Evolutionary conservation across 331 rosid genomes (phyloP).

Genomic region (Telfairia occidentalis): DNA sequence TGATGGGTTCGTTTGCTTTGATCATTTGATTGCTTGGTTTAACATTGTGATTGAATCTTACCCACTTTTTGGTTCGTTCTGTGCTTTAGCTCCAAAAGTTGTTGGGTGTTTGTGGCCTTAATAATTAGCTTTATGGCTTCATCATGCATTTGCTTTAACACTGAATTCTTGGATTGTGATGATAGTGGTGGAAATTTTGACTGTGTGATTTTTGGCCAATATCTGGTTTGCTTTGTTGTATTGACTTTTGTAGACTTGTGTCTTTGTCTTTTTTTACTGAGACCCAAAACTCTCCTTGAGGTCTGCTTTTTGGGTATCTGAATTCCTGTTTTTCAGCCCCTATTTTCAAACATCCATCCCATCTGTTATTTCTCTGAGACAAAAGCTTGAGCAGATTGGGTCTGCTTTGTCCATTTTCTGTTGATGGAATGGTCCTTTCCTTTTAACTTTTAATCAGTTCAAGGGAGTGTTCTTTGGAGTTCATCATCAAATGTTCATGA

Average conservation of each 20-base stretch:
- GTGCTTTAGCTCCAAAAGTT: background rate
- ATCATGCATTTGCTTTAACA: slow-evolving; percentile 8
- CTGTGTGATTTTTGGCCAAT: background rate
- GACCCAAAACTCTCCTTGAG: background rate
- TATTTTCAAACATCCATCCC: background rate
- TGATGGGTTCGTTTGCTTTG: background rate
- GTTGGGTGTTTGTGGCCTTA: background rate
- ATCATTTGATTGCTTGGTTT: background rate
- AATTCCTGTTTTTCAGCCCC: background rate
- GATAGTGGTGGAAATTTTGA: background rate
- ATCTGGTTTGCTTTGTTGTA: background rate
- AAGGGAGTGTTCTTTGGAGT: background rate
- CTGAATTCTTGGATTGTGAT: slow-evolving; percentile 6
- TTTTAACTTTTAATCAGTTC: background rate
- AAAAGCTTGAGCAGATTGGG: background rate
- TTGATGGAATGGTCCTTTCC: background rate
- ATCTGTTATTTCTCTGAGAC: background rate
- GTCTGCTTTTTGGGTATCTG: background rate
- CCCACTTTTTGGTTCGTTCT: background rate
- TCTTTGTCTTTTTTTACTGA: background rate
- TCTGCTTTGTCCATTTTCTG: background rate
- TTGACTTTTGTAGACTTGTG: background rate
- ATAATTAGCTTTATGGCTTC: background rate
- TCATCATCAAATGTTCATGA: background rate
- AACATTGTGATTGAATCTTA: background rate